phyloP scores from a whole-genome alignment of 1,139 yeast species.

The Kodamaea plutei region DNA sequence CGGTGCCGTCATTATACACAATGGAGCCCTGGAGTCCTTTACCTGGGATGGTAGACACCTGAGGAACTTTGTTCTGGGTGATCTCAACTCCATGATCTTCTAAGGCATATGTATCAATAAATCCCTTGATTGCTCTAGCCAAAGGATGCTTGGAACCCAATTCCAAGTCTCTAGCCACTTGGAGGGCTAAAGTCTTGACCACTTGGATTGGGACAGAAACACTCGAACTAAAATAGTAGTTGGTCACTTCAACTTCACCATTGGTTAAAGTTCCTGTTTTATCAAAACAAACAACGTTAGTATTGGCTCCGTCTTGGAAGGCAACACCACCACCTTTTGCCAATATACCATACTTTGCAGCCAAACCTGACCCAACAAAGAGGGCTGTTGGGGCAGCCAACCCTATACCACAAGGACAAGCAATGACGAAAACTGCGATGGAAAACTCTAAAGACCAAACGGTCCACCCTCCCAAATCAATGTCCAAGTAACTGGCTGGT shows the following conservation, averaged over 20 bases:
- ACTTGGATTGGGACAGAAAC: conserved; percentile 14
- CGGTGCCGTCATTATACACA: conserved; percentile 18
- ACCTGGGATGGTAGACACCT: conserved; percentile 53
- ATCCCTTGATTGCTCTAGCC: conserved; percentile 52
- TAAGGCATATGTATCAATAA: too few species aligned
- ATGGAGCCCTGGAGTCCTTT: conserved; percentile 51
- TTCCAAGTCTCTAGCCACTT: conserved; percentile 58
- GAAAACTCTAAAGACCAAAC: conserved; percentile 78
- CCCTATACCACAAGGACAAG: conserved; percentile 49
- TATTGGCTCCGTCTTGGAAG: conserved; percentile 68
- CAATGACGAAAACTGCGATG: conserved; percentile 68
- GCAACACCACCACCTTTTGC: conserved; percentile 83
- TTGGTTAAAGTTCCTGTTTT: conserved; percentile 78
- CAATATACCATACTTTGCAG: conserved; percentile 59
- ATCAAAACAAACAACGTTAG: conserved; percentile 68
- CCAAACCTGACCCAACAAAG: conserved; percentile 45
- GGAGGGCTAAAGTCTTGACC: conserved; percentile 34
- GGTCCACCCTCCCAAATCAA: conserved; percentile 70
- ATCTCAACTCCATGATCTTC: conserved; percentile 16
- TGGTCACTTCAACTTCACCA: conserved; percentile 56
- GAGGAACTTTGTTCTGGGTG: conserved; percentile 40
- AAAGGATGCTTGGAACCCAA: conserved; percentile 67
- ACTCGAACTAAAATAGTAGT: conserved; percentile 28
- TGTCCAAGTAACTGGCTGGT: conserved; percentile 54
- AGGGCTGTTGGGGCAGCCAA: conserved; percentile 48